Base-by-base conservation (phyloP, 257 asterid species). In the Scutellaria baicalensis region DNA sequence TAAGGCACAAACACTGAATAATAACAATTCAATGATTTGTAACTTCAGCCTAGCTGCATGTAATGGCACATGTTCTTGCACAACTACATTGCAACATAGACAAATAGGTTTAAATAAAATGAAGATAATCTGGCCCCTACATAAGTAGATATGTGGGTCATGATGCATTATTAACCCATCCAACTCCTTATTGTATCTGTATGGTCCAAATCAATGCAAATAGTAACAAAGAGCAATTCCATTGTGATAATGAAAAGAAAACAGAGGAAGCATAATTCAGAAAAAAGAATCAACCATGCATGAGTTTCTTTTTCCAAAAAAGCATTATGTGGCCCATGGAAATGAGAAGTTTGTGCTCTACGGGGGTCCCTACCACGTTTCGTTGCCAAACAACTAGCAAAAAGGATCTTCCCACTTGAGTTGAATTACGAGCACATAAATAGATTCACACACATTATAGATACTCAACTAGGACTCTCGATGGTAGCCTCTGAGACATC, bases 301-400 rank as follows among this genome's bases (percentile, higher is more conserved):
- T 54, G 72, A 35, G 59, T 10, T 36, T 52, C 6, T 48, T 60
- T 72, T 62, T 45, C 75, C 75, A 69, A 72, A 31, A 66, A 57
- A 21, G 59, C 44, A 68, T 11, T 45, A 38, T n/a, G 71, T 27
- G 61, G 42, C 59, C 78, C 68, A 68, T 6, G 50, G 23, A 51
- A 69, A 13, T 14, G 63, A 56, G 45, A 76, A 54, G 63, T 12
- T 63, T 62, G 66, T 62, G 73, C 75, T 61, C 42, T 33, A 39
- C 14, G 80, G 69, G 9, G 63, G 43, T 43, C 68, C 65, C 72
- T 64, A 72, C 64, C 82, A 77, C 60, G 69, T 68, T 68, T 68
- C 52, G 65, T 49, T 12, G 57, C 43, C 64, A 47, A 70, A 36
- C 72, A 64, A 71, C 67, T 45, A 64, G 71, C 57, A 33, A 38